These are phyloP conservation scores for Colletotrichum eremochloae DNA, from an alignment of 2,329 filamentous ascomycete genomes.

Conservation along the genomic window DNA sequence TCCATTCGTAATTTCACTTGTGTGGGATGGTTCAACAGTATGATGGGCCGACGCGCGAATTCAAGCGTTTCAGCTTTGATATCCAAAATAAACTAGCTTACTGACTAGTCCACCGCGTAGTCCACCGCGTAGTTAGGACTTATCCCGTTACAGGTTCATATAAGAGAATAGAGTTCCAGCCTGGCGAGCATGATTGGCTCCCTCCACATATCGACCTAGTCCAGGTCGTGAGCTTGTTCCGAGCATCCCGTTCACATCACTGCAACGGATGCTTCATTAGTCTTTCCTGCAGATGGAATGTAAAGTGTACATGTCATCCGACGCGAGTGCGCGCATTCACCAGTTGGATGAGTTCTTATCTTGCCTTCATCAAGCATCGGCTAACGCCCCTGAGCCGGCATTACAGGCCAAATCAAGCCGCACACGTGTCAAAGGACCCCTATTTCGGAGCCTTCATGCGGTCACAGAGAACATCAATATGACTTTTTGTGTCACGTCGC, in stretches of 20 bases:
- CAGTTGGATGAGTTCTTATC: constrained; percentile 19
- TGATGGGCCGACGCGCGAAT: constrained; percentile 20
- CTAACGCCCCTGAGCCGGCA: constrained; percentile 24
- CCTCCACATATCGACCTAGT: neutral
- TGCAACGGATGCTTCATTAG: neutral
- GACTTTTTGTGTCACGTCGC: constrained; percentile 31
- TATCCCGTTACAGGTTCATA: neutral
- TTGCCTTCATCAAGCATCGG: neutral
- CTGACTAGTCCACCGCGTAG: neutral
- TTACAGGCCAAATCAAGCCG: neutral
- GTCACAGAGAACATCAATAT: constrained; percentile 22
- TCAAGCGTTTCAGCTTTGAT: constrained; percentile 38
- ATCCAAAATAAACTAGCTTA: constrained; percentile 7
- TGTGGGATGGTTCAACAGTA: constrained; percentile 37
- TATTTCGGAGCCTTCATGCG: constrained; percentile 32
- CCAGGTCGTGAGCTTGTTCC: constrained; percentile 24
- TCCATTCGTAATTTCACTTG: constrained; percentile 15
- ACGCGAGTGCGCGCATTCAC: constrained; percentile 2
- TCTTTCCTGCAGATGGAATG: neutral
- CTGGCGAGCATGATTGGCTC: constrained; percentile 16
- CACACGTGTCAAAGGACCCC: constrained; percentile 17
- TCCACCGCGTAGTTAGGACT: neutral
- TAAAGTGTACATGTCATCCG: constrained; percentile 31
- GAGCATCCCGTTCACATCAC: neutral
- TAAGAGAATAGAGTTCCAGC: neutral